Evolutionary conservation across 257 asterid species (phyloP).

Genomic region (Nicotiana undulata): DNA sequence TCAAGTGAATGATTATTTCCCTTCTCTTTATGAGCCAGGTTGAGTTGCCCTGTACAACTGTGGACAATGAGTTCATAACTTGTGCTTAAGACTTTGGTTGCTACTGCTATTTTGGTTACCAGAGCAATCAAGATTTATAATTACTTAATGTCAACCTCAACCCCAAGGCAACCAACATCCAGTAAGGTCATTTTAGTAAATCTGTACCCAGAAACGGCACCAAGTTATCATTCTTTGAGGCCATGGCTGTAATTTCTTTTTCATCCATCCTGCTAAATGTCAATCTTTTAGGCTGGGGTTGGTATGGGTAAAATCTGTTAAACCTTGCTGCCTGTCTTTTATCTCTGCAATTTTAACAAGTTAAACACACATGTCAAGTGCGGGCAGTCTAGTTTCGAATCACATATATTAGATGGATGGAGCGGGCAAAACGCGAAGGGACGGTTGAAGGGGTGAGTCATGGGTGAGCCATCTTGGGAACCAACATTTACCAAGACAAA

Average conservation of each 20-base stretch:
- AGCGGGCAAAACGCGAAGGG: neutral
- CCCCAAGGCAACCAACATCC: no score
- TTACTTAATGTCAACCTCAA: neutral
- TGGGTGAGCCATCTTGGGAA: no score
- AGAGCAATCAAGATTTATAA: neutral
- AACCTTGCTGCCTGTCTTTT: neutral
- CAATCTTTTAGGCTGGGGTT: neutral
- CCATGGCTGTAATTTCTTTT: no score
- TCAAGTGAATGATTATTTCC: neutral
- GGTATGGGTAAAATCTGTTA: neutral
- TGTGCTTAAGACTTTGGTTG: neutral
- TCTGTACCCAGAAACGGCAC: no score
- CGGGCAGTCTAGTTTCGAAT: neutral
- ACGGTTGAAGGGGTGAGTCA: neutral
- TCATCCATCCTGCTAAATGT: no score
- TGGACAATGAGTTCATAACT: neutral
- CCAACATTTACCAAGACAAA: no score
- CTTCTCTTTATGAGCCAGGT: neutral
- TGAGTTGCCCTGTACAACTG: neutral
- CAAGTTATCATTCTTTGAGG: no score
- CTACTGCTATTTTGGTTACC: neutral
- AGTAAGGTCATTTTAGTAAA: no score
- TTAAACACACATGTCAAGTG: neutral
- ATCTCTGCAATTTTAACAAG: neutral
- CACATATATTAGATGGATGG: neutral